phyloP scores from a whole-genome alignment of 73 alveolate species.

The Tetrahymena thermophila region DNA sequence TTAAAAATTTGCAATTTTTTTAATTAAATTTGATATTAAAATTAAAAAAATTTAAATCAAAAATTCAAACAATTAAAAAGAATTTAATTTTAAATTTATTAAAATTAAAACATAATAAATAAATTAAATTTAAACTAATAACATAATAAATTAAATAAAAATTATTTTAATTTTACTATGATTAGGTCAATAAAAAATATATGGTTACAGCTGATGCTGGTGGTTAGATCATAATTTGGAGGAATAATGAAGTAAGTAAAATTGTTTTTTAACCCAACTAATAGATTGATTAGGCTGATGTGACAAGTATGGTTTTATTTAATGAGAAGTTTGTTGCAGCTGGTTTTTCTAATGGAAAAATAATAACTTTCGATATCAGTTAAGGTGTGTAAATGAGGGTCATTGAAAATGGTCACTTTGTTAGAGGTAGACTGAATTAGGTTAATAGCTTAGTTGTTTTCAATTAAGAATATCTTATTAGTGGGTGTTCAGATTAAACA shows the following conservation, averaged over 20 bases:
- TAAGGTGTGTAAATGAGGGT: background rate
- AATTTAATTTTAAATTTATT: too few relatives aligned
- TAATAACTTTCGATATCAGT: background rate
- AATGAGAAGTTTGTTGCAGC: background rate
- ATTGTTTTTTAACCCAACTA: background rate
- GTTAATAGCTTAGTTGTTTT: background rate
- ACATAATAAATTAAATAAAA: too few relatives aligned
- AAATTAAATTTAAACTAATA: too few relatives aligned
- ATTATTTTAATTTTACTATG: background rate
- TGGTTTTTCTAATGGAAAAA: background rate
- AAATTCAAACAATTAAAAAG: too few relatives aligned
- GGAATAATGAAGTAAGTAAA: background rate
- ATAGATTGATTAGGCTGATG: background rate
- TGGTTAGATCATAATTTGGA: background rate
- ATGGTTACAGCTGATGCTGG: background rate
- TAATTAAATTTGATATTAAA: too few relatives aligned
- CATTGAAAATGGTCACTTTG: background rate
- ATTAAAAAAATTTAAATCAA: too few relatives aligned
- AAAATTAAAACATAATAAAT: too few relatives aligned
- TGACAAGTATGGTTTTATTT: background rate
- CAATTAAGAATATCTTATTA: background rate
- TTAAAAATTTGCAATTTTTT: too few relatives aligned
- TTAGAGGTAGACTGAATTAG: background rate
- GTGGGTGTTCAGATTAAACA: background rate
- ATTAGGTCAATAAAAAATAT: background rate